Evolutionary conservation across 176 grass and related monocot genomes (phyloP).

Genomic region (Triticum timopheevii): DNA sequence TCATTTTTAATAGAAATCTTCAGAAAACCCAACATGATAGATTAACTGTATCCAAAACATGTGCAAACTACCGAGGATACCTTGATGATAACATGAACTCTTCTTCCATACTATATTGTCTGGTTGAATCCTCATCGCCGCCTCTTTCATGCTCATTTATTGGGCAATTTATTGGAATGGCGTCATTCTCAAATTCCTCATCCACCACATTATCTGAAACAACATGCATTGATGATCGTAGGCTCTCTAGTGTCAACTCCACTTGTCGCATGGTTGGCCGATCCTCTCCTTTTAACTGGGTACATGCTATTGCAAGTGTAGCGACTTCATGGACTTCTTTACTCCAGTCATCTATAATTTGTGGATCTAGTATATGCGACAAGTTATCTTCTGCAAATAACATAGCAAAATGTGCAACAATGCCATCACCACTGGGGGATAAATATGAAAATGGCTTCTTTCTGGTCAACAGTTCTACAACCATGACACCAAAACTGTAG

Average conservation of each 20-base stretch:
- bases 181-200: not conserved
- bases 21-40: rapidly evolving
- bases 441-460: not conserved
- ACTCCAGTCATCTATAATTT: not conserved
- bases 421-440: not conserved
- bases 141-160: not conserved
- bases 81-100: not conserved
- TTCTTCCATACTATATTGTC: not conserved
- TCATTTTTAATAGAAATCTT: not conserved
- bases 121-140: not conserved
- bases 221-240: not conserved
- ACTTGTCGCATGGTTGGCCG: not conserved
- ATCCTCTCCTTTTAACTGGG: not conserved
- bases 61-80: not conserved
- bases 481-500: not conserved
- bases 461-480: not conserved
- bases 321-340: not conserved
- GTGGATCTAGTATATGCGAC: not conserved
- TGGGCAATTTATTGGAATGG: not conserved
- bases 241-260: not conserved
- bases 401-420: not conserved
- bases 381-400: not conserved
- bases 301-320: not conserved
- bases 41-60: not conserved
- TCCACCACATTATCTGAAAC: not conserved